Percentiles rank a stretch among this genome's conserved stretches.
These are phyloP conservation scores for Geosmithia morbida DNA, from an alignment of 2,329 filamentous ascomycete genomes.

Conservation along the genomic window DNA sequence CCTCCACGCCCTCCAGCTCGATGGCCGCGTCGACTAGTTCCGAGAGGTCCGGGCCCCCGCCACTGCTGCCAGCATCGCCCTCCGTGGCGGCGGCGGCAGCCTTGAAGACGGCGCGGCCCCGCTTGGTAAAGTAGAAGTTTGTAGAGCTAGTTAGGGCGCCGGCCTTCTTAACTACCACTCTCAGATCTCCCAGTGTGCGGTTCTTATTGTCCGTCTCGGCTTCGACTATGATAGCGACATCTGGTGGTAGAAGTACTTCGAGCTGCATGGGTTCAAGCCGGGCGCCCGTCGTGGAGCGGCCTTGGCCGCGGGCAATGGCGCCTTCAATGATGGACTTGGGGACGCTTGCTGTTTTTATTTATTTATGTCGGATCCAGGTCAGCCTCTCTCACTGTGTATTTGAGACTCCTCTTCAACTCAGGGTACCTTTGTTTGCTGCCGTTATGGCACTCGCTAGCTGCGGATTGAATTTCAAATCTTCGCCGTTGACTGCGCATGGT, in stretches of 20 bases:
- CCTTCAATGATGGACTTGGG: conserved; percentile 74
- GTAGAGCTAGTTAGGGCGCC: conserved; percentile 61
- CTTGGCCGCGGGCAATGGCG: conserved; percentile 80
- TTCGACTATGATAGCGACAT: conserved; percentile 69
- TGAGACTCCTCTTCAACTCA: not conserved
- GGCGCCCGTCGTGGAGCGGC: conserved; percentile 59
- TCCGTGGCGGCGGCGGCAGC: conserved; percentile 11
- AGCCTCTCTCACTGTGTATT: not conserved
- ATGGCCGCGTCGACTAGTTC: conserved; percentile 48
- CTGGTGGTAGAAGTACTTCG: conserved; percentile 67
- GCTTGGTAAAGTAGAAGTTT: conserved; percentile 72
- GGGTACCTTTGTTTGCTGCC: conserved; percentile 61
- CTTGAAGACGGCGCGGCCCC: conserved; percentile 60
- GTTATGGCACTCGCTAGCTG: conserved; percentile 59
- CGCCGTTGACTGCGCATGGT: conserved; percentile 48
- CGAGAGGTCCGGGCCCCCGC: conserved; percentile 45
- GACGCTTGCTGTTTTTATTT: conserved; percentile 43
- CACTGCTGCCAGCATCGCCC: conserved; percentile 6
- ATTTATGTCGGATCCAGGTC: not conserved
- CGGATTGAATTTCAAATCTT: conserved; percentile 60
- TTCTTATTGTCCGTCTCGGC: conserved; percentile 72
- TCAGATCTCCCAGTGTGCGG: conserved; percentile 59
- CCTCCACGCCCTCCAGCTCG: conserved; percentile 62
- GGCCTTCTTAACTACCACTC: conserved; percentile 53
- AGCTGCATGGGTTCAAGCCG: conserved; percentile 65